Percentiles rank a stretch among this genome's conserved stretches.
phyloP scores from a whole-genome alignment of 2,329 filamentous ascomycete species.

The Fusarium anthophilum region DNA sequence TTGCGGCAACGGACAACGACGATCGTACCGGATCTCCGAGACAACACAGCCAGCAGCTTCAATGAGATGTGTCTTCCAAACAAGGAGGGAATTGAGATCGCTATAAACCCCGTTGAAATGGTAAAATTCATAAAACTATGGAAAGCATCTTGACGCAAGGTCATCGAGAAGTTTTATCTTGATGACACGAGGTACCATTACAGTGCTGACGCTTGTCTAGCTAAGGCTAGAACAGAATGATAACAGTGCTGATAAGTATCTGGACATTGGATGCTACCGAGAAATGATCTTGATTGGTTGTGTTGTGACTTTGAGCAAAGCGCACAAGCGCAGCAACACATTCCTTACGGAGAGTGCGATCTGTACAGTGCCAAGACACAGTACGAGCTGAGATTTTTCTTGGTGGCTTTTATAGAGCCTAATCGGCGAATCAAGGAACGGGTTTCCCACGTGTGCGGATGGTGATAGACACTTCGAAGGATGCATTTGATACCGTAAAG shows the following conservation, averaged over 20 bases:
- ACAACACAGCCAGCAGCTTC: not conserved
- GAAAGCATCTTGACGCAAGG: not conserved
- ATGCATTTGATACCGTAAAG: not conserved
- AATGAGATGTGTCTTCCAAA: not conserved
- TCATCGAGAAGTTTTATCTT: not conserved
- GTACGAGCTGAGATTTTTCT: constrained; percentile 19
- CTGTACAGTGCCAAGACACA: constrained; percentile 30
- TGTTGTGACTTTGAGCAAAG: constrained; percentile 13
- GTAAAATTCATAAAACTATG: too few relatives aligned
- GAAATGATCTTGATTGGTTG: constrained; percentile 24
- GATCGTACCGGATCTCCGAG: constrained; percentile 42
- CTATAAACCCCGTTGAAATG: not conserved
- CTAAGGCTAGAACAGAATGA: constrained; percentile 11
- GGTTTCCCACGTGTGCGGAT: constrained; percentile 36
- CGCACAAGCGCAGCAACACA: constrained; percentile 26
- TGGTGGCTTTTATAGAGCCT: constrained; percentile 28
- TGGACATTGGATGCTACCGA: constrained; percentile 31
- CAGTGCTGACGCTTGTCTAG: constrained; percentile 12
- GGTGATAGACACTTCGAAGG: constrained; percentile 10
- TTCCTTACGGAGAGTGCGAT: not conserved
- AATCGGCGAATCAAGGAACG: constrained; percentile 32
- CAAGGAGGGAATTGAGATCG: not conserved
- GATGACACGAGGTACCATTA: not conserved
- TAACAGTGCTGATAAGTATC: constrained; percentile 32
- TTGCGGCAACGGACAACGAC: constrained; percentile 40